These are phyloP conservation scores for Cladophialophora immunda DNA, from an alignment of 2,329 filamentous ascomycete genomes.

Conservation along the genomic window DNA sequence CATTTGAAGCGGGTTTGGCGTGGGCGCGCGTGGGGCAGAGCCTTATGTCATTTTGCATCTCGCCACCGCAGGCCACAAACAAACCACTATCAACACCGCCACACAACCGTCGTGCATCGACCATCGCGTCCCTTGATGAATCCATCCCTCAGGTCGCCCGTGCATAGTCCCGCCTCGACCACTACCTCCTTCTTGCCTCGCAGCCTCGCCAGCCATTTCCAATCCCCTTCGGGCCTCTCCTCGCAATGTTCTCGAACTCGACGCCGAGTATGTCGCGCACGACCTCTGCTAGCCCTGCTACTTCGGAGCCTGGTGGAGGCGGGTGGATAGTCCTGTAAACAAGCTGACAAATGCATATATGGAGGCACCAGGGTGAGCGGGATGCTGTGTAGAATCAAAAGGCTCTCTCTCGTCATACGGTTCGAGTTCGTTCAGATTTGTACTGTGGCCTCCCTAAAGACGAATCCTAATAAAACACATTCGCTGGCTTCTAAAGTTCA, in stretches of 20 bases:
- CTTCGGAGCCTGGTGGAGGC: background rate
- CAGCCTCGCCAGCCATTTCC: background rate
- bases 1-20: conserved; percentile 15
- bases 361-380: background rate
- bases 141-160: background rate
- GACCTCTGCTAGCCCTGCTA: no score
- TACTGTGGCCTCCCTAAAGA: conserved; percentile 5
- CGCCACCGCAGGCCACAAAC: background rate
- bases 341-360: conserved; percentile 32
- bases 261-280: no score
- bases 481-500: background rate
- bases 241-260: background rate
- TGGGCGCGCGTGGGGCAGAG: background rate
- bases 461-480: conserved; percentile 10
- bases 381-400: background rate
- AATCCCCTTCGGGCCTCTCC: background rate
- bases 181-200: background rate
- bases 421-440: background rate
- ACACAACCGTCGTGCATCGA: background rate
- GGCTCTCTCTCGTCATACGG: background rate
- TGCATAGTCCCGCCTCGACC: background rate
- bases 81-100: background rate
- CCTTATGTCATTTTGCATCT: conserved; percentile 15
- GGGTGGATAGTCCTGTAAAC: conserved; percentile 9
- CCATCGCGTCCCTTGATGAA: background rate